Conservation (phyloP, 495 filamentous ascomycete species). For the Penicillium goetzii region DNA sequence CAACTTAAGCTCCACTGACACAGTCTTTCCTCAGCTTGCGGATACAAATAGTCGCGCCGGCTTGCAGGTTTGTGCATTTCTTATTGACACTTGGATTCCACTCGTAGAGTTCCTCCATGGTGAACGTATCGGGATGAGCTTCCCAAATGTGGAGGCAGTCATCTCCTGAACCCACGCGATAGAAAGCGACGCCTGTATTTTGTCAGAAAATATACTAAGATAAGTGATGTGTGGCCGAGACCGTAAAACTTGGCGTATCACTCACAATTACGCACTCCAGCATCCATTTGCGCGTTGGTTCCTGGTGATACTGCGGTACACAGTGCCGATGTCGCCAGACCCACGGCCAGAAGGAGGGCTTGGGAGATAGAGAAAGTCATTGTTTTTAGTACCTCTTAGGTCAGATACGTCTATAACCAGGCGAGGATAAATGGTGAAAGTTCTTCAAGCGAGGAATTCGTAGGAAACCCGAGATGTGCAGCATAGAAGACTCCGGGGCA, state of each 20-base stretch:
- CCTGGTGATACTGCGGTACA: not conserved
- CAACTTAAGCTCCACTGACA: not conserved
- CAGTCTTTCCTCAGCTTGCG: slow-evolving; percentile 3
- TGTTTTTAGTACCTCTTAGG: not conserved
- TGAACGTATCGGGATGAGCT: slow-evolving; percentile 4
- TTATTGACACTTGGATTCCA: slow-evolving; percentile 1
- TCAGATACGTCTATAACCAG: not conserved
- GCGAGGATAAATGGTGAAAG: not conserved
- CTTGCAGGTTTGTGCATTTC: not conserved
- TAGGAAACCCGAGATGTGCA: too few relatives aligned
- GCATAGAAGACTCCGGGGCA: not conserved
- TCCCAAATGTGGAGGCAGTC: not conserved
- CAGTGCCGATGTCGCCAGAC: not conserved
- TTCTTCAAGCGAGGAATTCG: too few relatives aligned
- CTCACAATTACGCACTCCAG: not conserved
- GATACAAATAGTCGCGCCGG: not conserved
- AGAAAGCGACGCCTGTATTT: not conserved
- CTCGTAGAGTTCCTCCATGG: not conserved
- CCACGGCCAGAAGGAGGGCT: not conserved
- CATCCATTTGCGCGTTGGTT: not conserved
- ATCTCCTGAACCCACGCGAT: slow-evolving; percentile 4
- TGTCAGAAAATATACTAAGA: not conserved
- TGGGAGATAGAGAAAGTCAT: not conserved
- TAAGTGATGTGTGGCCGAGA: not conserved
- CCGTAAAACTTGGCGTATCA: not conserved